Evolutionary conservation across 805 yeast species (phyloP), one percentile per base, ranked within the genome.

Genomic region (Starmerella gropengiesseri): DNA sequence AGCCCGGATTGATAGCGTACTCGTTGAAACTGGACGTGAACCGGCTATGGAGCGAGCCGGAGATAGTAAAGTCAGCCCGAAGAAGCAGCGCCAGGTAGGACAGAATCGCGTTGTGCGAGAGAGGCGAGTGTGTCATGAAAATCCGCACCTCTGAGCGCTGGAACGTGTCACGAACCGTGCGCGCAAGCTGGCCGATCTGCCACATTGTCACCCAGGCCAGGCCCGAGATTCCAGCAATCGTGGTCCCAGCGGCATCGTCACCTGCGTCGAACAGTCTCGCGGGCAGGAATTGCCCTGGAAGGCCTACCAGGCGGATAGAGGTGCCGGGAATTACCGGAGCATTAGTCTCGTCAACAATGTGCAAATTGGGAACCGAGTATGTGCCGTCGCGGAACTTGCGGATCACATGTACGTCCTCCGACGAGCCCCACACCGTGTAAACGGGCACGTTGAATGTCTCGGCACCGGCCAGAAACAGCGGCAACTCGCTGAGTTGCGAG

Each of bases 391-490:
- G 68, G 58, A 81, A 73, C 62, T 73, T 74, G 49, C 77, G 73
- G 32, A 81, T 60, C 18, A 82, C 82, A 3, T 69, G 55, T 1
- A 83, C 75, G 57, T 81, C 93, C 57, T 81, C 93, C 43, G 77
- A 67, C 58, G 80, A 77, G 0, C 91, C 91, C 52, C 73, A 77
- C n/a, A 78, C 74, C 3, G 87, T 75, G 62, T 81, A 82, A 1
- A 82, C 83, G 0, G 93, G 91, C 3, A 70, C 73, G 30, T 60
- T 60, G 51, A 71, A 66, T 46, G 36, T 49, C 39, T 57, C 54
- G 35, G 61, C 61, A 8, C 72, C 81, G 43, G 55, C 52, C 7
- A 77, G 52, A 43, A 71, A 75, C 37, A 63, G 58, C 32, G 71
- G 64, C 34, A 77, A 59, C 50, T 78, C 81, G 18, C 78, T 71